Evolutionary conservation across 371 early-diverging fungal genomes (phyloP).

Genomic region (Mucor saturninus): DNA sequence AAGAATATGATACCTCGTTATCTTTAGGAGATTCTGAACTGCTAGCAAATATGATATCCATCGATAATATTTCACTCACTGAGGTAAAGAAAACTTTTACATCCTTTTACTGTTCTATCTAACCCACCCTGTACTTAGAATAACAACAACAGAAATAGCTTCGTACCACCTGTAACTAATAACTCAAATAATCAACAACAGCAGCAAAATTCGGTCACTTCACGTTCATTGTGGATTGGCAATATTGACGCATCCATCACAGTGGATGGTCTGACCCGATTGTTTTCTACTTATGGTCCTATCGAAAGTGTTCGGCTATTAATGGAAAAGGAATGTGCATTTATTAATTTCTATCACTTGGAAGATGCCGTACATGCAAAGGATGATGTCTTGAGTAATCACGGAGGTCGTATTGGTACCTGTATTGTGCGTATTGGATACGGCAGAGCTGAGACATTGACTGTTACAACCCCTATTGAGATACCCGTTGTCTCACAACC

Average conservation of each 20-base stretch:
- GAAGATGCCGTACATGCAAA: conserved; percentile 90
- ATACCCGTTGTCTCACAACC: conserved; percentile 34
- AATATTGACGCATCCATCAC: conserved; percentile 86
- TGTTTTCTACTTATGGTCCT: conserved; percentile 87
- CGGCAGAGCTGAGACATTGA: conserved; percentile 79
- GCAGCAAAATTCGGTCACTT: conserved; percentile 48
- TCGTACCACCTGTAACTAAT: not conserved
- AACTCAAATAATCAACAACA: conserved; percentile 26
- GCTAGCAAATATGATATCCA: conserved; percentile 44
- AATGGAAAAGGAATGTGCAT: conserved; percentile 96
- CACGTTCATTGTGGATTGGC: conserved; percentile 94
- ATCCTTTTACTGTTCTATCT: not conserved
- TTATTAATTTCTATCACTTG: conserved; percentile 84
- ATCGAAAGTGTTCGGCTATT: conserved; percentile 91
- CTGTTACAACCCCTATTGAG: conserved; percentile 19
- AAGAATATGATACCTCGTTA: conserved; percentile 24
- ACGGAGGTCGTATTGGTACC: conserved; percentile 77
- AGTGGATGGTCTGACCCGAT: conserved; percentile 72
- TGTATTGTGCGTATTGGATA: conserved; percentile 87
- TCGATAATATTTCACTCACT: not conserved
- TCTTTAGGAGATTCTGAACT: conserved; percentile 55
- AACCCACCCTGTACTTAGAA: not conserved
- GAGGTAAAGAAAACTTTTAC: not conserved
- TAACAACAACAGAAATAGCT: not conserved
- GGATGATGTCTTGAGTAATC: conserved; percentile 78